Base-by-base conservation (phyloP, 345 rosid genomes). In the rapeseed (Brassica napus) region DNA sequence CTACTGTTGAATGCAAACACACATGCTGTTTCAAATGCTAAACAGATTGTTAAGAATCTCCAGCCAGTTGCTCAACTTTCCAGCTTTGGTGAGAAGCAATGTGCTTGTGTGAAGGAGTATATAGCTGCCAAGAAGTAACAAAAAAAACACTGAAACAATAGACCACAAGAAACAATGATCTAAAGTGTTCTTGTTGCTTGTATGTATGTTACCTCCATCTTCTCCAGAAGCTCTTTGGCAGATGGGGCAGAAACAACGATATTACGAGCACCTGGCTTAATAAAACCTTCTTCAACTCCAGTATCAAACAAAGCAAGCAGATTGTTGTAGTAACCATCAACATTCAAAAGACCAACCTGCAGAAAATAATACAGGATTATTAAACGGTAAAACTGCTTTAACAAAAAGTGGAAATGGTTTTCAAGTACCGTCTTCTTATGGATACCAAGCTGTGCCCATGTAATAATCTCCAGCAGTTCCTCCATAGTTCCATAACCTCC, bases 401-500 rank as follows among this genome's bases (percentile, higher is more conserved):
- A 24, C 58, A 69, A 57, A 14, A 59, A 32, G 64, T 23, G 75
- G 49, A 39, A 55, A 62, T 63, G 61, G 44, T 0, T 1, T 16
- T 24, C 64, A 24, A 2, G 23, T 83, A 92, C 98, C 84, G 98
- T 87, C 87, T 94, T 94, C 84, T 88, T 85, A 64, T 94, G 98
- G 73, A 94, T 94, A 77, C 98, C 98, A 23, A 94, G 98, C 77
- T 92, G 98, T 63, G 97, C 82, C 98, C 98, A 94, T 26, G 98
- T 91, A 86, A 93, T 94, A 92, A 95, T 94, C 86, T 94, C 98
- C 77, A 94, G 64, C 75, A 90, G 75, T 80, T 94, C 98, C 84
- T 94, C 98, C 98, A 94, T 92, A 8, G 98, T 93, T 68, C 98
- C 98, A 85, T 93, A 94, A 79, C 98, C 98, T 37, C 98, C 98